Base-by-base conservation (phyloP, 2,329 filamentous ascomycete species). In the Celoporthe dispersa region DNA sequence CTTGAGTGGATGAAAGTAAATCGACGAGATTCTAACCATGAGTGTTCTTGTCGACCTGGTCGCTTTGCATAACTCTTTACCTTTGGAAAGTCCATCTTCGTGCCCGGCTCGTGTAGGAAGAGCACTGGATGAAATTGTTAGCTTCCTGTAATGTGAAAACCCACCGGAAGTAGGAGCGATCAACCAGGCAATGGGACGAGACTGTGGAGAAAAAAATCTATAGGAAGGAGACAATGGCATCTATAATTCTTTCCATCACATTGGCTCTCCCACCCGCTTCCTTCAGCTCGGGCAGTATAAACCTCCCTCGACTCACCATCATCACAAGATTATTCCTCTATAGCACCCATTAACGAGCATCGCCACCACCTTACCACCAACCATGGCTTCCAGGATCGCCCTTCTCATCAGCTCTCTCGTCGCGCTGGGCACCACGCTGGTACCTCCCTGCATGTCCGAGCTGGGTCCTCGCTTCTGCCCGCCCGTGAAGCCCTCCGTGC, bases 381-480 rank as follows among this genome's bases (percentile, higher is more conserved):
- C 25, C 8, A 51, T 53, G 44, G 53, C 31, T 25, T 28, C 41
- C 16, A 63, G 31, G 25, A 25, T 59, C 31, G 37, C n/a, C 4
- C 9, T 55, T 9, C 4, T 62, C 41, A n/a, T 68, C n/a, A 14
- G 12, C 48, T 11, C 44, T 39, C 41, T 55, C 57, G 8, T 53
- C n/a, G 7, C 39, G 31, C 12, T 63, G 25, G 57, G 44, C 66
- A 28, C n/a, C n/a, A 41, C 66, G 19, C 39, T 68, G 66, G 33
- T 68, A 14, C 60, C 66, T 63, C 60, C 60, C 35, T 68, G 60
- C 14, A 35, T 57, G 33, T 37, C 60, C 16, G 22, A 59, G 16
- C 44, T 68, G 33, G 66, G 66, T 12, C 35, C 33, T n/a, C 57
- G 62, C 14, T 68, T 62, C n/a, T 68, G 66, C 5, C 66, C 66